Conservation (phyloP, 2,329 filamentous ascomycete genomes). For the Fusarium tuaranense region DNA sequence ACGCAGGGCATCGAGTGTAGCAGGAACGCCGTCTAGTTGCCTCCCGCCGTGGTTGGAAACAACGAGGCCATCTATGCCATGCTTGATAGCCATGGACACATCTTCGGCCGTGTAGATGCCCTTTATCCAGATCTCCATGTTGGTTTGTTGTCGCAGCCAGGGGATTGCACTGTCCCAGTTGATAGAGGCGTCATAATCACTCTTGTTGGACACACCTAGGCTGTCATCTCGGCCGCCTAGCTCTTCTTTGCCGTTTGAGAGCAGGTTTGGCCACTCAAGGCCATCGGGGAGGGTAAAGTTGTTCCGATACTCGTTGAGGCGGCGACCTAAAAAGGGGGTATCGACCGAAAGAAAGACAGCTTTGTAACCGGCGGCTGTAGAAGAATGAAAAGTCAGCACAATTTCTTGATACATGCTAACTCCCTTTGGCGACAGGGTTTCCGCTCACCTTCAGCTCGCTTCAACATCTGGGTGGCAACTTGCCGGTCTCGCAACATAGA, state of each 20-base stretch:
- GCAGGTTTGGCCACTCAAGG: conserved; percentile 44
- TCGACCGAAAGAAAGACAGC: conserved; percentile 69
- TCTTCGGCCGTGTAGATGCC: neutral
- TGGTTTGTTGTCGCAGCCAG: conserved; percentile 65
- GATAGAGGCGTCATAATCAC: neutral
- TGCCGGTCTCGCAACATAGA: neutral
- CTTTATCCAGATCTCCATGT: conserved; percentile 54
- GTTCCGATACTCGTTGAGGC: conserved; percentile 59
- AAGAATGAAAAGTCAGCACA: neutral
- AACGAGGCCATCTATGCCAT: neutral
- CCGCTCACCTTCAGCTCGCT: neutral
- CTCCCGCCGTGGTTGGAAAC: neutral
- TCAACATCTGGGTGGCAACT: neutral
- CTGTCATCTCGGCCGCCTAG: conserved; percentile 36
- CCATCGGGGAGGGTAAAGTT: conserved; percentile 61
- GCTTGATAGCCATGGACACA: neutral
- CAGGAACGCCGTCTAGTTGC: neutral
- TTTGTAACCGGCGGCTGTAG: conserved; percentile 52
- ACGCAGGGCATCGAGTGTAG: neutral
- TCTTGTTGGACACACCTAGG: neutral
- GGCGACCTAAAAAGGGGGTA: conserved; percentile 61
- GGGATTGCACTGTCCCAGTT: conserved; percentile 59
- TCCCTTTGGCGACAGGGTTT: neutral
- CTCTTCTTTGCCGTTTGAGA: conserved; percentile 43
- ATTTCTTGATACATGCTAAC: neutral